Evolutionary conservation across 805 yeast species (phyloP).

Genomic region (Yarrowia sp.): DNA sequence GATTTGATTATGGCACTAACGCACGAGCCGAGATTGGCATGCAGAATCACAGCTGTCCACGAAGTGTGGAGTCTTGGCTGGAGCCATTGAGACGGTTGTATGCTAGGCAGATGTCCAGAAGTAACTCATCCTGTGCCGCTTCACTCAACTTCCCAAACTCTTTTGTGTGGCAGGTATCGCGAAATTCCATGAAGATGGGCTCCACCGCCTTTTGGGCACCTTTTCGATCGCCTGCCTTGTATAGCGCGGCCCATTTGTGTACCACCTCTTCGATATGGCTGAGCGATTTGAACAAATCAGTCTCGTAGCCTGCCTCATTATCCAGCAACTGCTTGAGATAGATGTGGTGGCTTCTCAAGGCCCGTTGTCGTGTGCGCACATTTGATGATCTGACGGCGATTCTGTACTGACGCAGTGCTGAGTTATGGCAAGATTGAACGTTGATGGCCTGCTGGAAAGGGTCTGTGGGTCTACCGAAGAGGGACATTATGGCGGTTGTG

Average conservation of each 20-base stretch:
- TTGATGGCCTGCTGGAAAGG: slow-evolving; percentile 14
- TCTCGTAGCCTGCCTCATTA: slow-evolving; percentile 5
- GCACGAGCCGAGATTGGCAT: no score
- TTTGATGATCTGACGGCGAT: slow-evolving; percentile 11
- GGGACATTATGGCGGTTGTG: slow-evolving; percentile 1
- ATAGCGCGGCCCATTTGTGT: not conserved
- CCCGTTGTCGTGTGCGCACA: slow-evolving; percentile 9
- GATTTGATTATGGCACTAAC: not conserved
- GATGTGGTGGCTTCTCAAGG: slow-evolving; percentile 14
- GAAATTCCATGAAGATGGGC: slow-evolving; percentile 15
- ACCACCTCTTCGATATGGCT: slow-evolving; percentile 10
- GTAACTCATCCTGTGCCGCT: slow-evolving; percentile 10
- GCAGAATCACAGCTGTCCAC: not conserved
- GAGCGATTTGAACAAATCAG: slow-evolving; percentile 8
- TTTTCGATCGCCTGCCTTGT: not conserved
- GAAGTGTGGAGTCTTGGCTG: not conserved
- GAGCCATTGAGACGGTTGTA: slow-evolving; percentile 16
- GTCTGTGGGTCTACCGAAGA: slow-evolving; percentile 14
- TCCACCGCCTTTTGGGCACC: slow-evolving; percentile 6
- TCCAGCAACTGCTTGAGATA: slow-evolving; percentile 15
- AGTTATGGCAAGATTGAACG: slow-evolving; percentile 11
- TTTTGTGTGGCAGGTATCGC: slow-evolving; percentile 24
- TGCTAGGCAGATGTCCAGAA: slow-evolving; percentile 8
- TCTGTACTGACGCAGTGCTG: slow-evolving; percentile 1
- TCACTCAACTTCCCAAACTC: slow-evolving; percentile 4